Evolutionary conservation across 176 grass and related monocot genomes (phyloP).

Genomic region (Poa pratensis): DNA sequence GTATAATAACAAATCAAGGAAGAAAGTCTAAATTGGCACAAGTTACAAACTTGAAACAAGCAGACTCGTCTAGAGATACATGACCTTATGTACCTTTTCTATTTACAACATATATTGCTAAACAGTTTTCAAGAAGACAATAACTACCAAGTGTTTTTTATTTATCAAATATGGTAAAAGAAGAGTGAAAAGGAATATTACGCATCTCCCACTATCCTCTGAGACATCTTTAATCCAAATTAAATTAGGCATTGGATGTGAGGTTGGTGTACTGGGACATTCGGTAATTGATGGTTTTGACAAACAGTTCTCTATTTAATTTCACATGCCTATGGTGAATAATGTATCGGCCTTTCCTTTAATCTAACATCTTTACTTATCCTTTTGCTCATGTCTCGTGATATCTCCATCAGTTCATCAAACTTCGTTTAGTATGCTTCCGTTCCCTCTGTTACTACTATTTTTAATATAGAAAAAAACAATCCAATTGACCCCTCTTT

Average conservation of each 20-base stretch:
- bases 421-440: neutral
- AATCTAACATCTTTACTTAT: too few species aligned
- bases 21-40: neutral
- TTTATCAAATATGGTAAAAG: neutral
- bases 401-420: neutral
- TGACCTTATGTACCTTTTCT: neutral
- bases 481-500: neutral
- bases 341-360: too few species aligned
- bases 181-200: neutral
- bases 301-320: too few species aligned
- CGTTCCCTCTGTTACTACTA: neutral
- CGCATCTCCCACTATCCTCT: neutral
- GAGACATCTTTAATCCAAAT: neutral
- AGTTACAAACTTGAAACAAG: neutral
- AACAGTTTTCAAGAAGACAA: slow-evolving; percentile 13
- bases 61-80: neutral
- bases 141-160: neutral
- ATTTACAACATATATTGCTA: slow-evolving; percentile 7
- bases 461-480: neutral
- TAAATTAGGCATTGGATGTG: too few species aligned
- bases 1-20: slow-evolving; percentile 4
- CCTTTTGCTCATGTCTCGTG: neutral
- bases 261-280: too few species aligned
- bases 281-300: too few species aligned
- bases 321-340: too few species aligned